Base-by-base conservation (phyloP, 805 yeast species). In the Teunomyces kruisii region DNA sequence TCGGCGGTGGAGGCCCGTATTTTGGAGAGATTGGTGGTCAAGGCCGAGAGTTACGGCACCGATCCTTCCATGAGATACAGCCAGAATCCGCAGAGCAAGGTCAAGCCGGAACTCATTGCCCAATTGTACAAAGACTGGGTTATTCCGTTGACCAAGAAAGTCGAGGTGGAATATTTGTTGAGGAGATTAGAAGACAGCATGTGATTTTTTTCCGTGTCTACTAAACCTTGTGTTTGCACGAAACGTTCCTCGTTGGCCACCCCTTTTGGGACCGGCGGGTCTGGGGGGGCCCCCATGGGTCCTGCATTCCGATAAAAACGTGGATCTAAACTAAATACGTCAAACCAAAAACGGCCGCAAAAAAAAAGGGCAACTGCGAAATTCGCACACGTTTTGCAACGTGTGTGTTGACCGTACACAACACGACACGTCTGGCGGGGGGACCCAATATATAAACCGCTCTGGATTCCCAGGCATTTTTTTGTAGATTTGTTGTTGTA, bases 101-200 rank as follows among this genome's bases (percentile, higher is more conserved):
- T 94, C 24, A 78, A 86, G 37, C 92, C 96, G 0, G 91, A 88
- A 52, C 79, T 81, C 10, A 80, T 94, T 53, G 96, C 91, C 9
- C 75, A 79, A 47, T 83, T 94, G 50, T 94, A 92, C 72, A 82
- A 85, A 64, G 90, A 89, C 38, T 85, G 83, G 69, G 86, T 94
- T 33, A 94, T 94, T 55, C 98, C 98, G 8, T 72, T 94, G 61
- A 94, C 99, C 6, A 94, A 92, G 66, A 86, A 86, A 64, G 98
- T 94, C 16, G 99, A 94, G 69, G 86, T 94, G 17, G 97, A 92
- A 48, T 94, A 94, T 59, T 72, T 94, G 44, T 68, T 94, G 59
- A 78, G 94, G 61, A 77, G 99, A 64, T 67, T 91, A 43, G 96
- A 87, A 54, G 86, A 81, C 48, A 77, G 28, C 28, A 35, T 35